A percentile compares a stretch with the other conserved stretches of the same genome.
These are phyloP conservation scores for Hsuehochloa calcarea DNA, from an alignment of 176 grass and related monocot genomes.

Conservation along the genomic window DNA sequence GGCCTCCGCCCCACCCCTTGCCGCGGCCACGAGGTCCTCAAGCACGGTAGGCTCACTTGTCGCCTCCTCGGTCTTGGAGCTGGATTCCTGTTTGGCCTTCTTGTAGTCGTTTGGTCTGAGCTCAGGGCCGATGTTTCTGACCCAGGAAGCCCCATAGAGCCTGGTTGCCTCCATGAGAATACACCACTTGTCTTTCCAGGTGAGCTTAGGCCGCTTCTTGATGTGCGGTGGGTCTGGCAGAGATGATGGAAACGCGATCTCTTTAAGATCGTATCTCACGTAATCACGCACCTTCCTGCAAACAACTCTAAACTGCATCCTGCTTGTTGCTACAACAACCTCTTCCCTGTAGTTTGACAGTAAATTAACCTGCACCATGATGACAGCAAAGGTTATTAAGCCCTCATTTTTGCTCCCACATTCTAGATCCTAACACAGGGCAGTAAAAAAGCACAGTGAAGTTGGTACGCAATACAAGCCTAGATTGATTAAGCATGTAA, in stretches of 20 bases:
- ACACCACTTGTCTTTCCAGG: conserved; percentile 44
- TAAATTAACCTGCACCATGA: conserved; percentile 3
- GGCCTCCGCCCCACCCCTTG: conserved; percentile 18
- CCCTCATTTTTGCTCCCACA: background rate
- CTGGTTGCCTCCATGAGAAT: conserved; percentile 66
- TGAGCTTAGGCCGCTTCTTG: conserved; percentile 49
- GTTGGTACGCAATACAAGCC: background rate
- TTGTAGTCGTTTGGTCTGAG: conserved; percentile 58
- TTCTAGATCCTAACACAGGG: background rate
- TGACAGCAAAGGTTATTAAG: background rate
- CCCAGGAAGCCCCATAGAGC: conserved; percentile 50
- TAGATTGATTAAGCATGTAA: background rate
- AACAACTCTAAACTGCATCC: conserved; percentile 61
- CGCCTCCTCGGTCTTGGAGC: background rate
- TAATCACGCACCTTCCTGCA: conserved; percentile 65
- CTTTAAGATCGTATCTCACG: conserved; percentile 63
- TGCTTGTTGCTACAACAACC: background rate
- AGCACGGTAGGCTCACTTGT: conserved; percentile 12
- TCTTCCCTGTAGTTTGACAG: background rate
- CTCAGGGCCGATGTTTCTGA: conserved; percentile 48
- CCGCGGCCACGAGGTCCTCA: conserved; percentile 1
- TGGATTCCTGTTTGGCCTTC: background rate
- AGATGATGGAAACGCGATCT: conserved; percentile 73
- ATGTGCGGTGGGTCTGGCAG: conserved; percentile 56
- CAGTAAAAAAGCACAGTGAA: background rate